Conservation (phyloP, 2,329 filamentous ascomycete species). For the Diplocarpon mali region DNA sequence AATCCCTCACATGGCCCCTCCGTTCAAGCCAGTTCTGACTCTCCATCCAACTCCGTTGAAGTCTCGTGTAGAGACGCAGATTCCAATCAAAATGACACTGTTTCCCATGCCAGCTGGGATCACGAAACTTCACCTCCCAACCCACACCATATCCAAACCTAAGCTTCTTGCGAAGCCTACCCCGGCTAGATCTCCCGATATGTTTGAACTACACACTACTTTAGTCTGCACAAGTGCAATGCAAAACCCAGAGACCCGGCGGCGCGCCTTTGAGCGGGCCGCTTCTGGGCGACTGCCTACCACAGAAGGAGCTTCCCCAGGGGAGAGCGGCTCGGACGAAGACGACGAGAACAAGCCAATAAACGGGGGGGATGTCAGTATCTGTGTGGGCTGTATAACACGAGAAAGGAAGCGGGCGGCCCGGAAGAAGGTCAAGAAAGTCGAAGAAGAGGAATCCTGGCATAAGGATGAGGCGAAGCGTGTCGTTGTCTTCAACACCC, state of each 20-base stretch:
- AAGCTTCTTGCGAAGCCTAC: slow-evolving; percentile 72
- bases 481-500: slow-evolving; percentile 85
- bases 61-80: slow-evolving; percentile 93
- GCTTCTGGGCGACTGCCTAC: slow-evolving; percentile 27
- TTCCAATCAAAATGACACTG: slow-evolving; percentile 73
- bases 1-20: slow-evolving; percentile 18
- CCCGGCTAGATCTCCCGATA: slow-evolving; percentile 57
- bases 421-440: slow-evolving; percentile 86
- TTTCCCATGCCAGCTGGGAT: slow-evolving; percentile 64
- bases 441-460: slow-evolving; percentile 85
- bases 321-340: slow-evolving; percentile 27
- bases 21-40: slow-evolving; percentile 35
- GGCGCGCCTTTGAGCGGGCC: slow-evolving; percentile 44
- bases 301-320: slow-evolving; percentile 9
- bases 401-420: slow-evolving; percentile 84
- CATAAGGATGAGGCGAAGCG: slow-evolving; percentile 67
- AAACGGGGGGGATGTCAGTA: slow-evolving; percentile 87
- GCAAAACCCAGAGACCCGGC: slow-evolving; percentile 54
- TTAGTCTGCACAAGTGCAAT: slow-evolving; percentile 91
- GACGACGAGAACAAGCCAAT: slow-evolving; percentile 54
- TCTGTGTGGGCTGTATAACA: slow-evolving; percentile 83
- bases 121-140: slow-evolving; percentile 74
- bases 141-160: slow-evolving; percentile 86
- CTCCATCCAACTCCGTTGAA: slow-evolving; percentile 63
- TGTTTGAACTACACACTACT: slow-evolving; percentile 66